Evolutionary conservation across 2,329 filamentous ascomycete genomes (phyloP).

Genomic region (Talaromyces verruculosus): DNA sequence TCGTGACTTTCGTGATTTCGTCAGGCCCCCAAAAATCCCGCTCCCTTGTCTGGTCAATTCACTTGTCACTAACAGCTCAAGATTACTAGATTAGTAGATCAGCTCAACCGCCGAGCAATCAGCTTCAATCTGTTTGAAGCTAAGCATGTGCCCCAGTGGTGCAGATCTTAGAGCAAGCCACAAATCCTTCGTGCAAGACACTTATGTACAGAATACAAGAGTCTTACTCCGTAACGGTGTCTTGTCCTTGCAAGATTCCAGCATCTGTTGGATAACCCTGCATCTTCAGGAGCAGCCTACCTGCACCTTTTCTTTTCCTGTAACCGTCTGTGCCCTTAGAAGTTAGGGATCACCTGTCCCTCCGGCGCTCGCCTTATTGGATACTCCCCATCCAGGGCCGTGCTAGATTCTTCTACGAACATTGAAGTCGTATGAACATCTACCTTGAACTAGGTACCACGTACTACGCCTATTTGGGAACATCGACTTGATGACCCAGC

Average conservation of each 20-base stretch:
- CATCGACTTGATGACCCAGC: conserved; percentile 7
- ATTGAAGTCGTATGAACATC: not conserved
- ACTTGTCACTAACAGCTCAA: conserved; percentile 4
- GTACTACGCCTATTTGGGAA: conserved; percentile 8
- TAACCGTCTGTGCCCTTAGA: not conserved
- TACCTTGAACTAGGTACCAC: not conserved
- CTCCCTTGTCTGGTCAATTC: conserved; percentile 12
- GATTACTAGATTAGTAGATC: not conserved
- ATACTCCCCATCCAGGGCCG: not conserved
- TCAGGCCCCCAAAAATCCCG: conserved; percentile 10
- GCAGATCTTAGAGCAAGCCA: conserved; percentile 23
- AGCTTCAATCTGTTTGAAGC: not conserved
- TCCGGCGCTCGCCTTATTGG: not conserved
- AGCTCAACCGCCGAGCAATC: conserved; percentile 4
- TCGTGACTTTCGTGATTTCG: not conserved
- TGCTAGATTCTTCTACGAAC: not conserved
- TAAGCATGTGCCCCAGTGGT: conserved; percentile 3
- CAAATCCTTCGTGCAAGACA: conserved; percentile 18
- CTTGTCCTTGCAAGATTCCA: conserved; percentile 1
- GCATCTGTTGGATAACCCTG: not conserved
- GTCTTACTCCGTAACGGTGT: conserved; percentile 1
- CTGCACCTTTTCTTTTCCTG: conserved; percentile 1
- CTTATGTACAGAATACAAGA: conserved; percentile 5
- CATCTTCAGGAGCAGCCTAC: not conserved
- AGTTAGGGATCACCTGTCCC: not conserved